These are phyloP conservation scores for Zymoseptoria tritici DNA, from an alignment of 2,329 filamentous ascomycete genomes.

Conservation along the genomic window DNA sequence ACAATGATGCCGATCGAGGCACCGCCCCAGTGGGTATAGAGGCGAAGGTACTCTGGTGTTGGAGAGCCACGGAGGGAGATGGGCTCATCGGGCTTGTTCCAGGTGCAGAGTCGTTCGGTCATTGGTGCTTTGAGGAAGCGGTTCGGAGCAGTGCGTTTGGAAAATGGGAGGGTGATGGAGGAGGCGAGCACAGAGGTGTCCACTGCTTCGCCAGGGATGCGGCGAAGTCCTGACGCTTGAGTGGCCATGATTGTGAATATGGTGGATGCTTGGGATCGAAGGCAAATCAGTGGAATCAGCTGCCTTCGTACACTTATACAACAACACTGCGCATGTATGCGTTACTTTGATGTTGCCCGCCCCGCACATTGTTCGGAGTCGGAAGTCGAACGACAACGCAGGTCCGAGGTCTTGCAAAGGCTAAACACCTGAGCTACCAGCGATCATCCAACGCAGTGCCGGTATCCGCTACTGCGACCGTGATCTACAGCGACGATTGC, in stretches of 20 bases:
- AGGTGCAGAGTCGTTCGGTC: constrained; percentile 26
- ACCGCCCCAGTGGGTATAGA: constrained; percentile 26
- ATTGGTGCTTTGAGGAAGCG: constrained; percentile 28
- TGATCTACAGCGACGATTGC: not conserved
- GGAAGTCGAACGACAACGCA: not conserved
- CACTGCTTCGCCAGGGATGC: not conserved
- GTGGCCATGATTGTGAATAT: not conserved
- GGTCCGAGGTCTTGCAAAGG: not conserved
- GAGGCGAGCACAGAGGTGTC: constrained; percentile 17
- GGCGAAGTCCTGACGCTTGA: not conserved
- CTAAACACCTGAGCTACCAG: not conserved
- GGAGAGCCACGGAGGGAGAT: constrained; percentile 24
- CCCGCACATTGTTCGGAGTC: too few species aligned
- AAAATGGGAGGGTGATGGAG: constrained; percentile 25
- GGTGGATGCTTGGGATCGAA: too few species aligned
- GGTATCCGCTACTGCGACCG: not conserved
- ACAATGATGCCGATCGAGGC: constrained; percentile 27
- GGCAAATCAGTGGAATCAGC: too few species aligned
- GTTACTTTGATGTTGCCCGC: not conserved
- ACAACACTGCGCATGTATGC: not conserved
- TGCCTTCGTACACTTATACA: not conserved
- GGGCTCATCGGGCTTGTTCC: constrained; percentile 19
- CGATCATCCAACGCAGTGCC: not conserved
- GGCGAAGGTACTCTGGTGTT: constrained; percentile 15
- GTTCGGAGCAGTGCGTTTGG: constrained; percentile 22